Base-by-base conservation (phyloP, 176 grass and related monocot genomes). In the Oryza coarctata region DNA sequence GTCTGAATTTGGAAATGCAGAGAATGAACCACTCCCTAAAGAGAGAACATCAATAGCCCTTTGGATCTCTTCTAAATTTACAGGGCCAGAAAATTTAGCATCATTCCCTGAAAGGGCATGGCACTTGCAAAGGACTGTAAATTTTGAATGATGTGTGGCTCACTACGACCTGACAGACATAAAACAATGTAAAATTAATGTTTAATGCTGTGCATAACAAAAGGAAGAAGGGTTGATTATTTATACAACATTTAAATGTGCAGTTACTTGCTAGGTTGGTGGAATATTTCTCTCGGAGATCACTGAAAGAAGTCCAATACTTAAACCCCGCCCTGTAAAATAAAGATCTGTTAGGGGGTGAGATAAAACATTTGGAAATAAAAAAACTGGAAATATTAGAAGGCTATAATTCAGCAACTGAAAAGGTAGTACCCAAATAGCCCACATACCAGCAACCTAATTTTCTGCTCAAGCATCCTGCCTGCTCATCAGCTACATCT, bases 11-110 rank as follows among this genome's bases (percentile, higher is more conserved):
- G 79, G 69, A 79, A 85, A 87, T 73, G 93, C 93, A 55, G 90
- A 72, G 78, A 93, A 98, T 80, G 89, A 90, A 14, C 96, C 96
- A 86, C 86, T 98, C 79, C 90, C 87, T 63, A 74, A 69, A 83
- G 90, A 86, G 63, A 88, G 77, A 70, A 91, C 84, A 71, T 83
- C 74, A 65, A 72, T 55, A 76, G 73, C 49, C 89, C 58, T 78
- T 60, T 49, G 49, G 58, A 39, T 87, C 52, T 82, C 88, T 78
- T 73, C 66, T 78, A 74, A 68, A 73, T 60, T 86, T 78, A 30
- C 12, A 2, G 2, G 35, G 36, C 8, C 62, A 27, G 70, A 67
- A 74, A 58, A 55, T 55, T 67, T 80, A 58, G 43, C 77, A 69
- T 90, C 60, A 67, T 89, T 93, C 39, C 87, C 90, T 57, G 86